Base-by-base conservation (phyloP, 371 early-diverging fungal species). In the Sporodiniella umbellata region DNA sequence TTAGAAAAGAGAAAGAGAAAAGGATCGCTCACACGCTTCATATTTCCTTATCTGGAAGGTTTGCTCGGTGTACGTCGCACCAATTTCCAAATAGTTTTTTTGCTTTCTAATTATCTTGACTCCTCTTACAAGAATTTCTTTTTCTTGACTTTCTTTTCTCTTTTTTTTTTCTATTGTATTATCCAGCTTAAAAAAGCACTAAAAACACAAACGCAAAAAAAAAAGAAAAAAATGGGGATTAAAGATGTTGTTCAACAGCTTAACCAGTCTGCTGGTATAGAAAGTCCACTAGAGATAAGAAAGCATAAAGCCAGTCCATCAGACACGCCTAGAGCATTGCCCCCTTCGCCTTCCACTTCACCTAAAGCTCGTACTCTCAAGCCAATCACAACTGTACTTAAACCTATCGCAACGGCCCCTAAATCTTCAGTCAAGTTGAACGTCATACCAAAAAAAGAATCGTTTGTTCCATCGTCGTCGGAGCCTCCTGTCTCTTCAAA, bases 241-340 rank as follows among this genome's bases (percentile, higher is more conserved):
- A 68, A 69, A 51, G 66, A 67, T 35, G 61, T 67, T 19, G 66
- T 70, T 22, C 70, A 70, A 51, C 64, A 62, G 40, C 53, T 73
- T 10, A 73, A 69, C 45, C 60, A 64, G 45, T 47, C 60, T 30
- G 49, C 49, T 19, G 53, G 28, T 30, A 39, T 44, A 19, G 48
- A 53, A 6, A 43, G 21, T 25, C 49, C 35, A 45, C 23, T 18
- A 5, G 43, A 5, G 31, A 21, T 17, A 10, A 38, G 19, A 33
- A 33, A 33, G 30, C 35, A 24, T 37, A 48, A 42, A 10, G 42
- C 53, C 14, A 54, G 45, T 26, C 53, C 50, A 37, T 37, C 35
- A 4, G 38, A 40, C 18, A 49, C 39, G 17, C 24, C 37, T 8
- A 45, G 48, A 28, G 26, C 15, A 31, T 28, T 40, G 12, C 52